phyloP scores from a whole-genome alignment of 768 basidiomycete species.

The Boletus edulis region DNA sequence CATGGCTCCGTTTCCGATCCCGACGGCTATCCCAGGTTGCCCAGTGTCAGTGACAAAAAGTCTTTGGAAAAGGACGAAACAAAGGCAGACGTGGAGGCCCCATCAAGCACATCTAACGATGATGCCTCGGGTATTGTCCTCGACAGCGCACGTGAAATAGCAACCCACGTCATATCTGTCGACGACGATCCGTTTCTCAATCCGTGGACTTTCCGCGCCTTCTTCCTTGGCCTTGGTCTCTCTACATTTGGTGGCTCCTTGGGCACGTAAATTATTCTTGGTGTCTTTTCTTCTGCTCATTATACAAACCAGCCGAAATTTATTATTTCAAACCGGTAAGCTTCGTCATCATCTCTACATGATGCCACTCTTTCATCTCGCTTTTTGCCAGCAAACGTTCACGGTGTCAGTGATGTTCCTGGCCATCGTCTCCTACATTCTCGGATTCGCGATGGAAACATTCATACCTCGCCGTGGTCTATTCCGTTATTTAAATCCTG shows the following conservation, averaged over 20 bases:
- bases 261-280: constrained; percentile 27
- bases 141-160: constrained; percentile 44
- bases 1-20: too few relatives aligned
- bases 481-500: constrained; percentile 54
- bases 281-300: background rate
- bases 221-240: constrained; percentile 54
- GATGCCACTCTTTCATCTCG: background rate
- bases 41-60: too few relatives aligned
- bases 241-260: constrained; percentile 51
- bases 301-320: constrained; percentile 42
- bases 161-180: constrained; percentile 44
- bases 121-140: constrained; percentile 24
- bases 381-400: constrained; percentile 43
- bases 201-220: constrained; percentile 40
- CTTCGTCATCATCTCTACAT: background rate
- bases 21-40: too few relatives aligned
- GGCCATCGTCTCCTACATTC: constrained; percentile 45
- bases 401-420: constrained; percentile 52
- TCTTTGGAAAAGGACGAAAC: too few relatives aligned
- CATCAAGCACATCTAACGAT: background rate
- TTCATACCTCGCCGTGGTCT: constrained; percentile 43
- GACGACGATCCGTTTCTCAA: constrained; percentile 27
- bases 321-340: constrained; percentile 59
- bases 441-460: constrained; percentile 45
- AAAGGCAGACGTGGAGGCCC: constrained; percentile 33